Conservation (phyloP, 768 basidiomycete genomes). For the Rhizopogon salebrosus region DNA sequence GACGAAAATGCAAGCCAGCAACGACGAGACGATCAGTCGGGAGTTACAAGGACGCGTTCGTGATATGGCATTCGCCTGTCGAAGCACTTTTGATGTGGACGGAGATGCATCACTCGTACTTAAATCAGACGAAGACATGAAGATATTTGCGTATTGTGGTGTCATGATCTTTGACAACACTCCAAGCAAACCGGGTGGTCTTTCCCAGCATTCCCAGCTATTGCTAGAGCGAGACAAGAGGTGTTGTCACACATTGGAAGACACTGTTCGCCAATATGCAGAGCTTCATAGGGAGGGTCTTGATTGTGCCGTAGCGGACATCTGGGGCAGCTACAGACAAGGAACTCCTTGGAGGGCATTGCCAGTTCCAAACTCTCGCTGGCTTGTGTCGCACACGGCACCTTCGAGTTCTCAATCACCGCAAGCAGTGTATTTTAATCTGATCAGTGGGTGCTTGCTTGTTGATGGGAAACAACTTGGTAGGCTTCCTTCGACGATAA, state of each 20-base stretch:
- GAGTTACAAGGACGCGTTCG: constrained; percentile 22
- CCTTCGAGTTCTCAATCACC: constrained; percentile 4
- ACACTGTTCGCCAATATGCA: constrained; percentile 1
- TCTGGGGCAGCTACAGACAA: constrained; percentile 22
- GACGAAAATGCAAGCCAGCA: constrained; percentile 12
- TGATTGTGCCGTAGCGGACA: constrained; percentile 11
- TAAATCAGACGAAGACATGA: constrained; percentile 17
- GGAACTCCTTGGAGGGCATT: constrained; percentile 16
- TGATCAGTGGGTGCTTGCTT: constrained; percentile 21
- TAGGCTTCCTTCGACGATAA: constrained; percentile 15
- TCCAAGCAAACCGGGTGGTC: constrained; percentile 6
- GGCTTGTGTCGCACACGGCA: constrained; percentile 18
- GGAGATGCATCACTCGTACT: constrained; percentile 10
- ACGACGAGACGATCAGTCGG: constrained; percentile 3
- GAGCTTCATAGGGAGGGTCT: constrained; percentile 8
- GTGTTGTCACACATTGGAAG: constrained; percentile 21
- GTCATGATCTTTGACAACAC: constrained; percentile 24
- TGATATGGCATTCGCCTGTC: constrained; percentile 35
- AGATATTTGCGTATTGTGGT: constrained; percentile 15
- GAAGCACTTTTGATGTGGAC: constrained; percentile 28
- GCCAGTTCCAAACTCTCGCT: constrained; percentile 11
- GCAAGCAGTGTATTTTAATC: constrained; percentile 17
- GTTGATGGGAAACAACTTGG: constrained; percentile 23
- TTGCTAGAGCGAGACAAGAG: constrained; percentile 28
- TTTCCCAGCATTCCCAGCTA: constrained; percentile 6